These are phyloP conservation scores for Calonectria hawksworthii DNA, from an alignment of 2,329 filamentous ascomycete genomes.

Conservation along the genomic window DNA sequence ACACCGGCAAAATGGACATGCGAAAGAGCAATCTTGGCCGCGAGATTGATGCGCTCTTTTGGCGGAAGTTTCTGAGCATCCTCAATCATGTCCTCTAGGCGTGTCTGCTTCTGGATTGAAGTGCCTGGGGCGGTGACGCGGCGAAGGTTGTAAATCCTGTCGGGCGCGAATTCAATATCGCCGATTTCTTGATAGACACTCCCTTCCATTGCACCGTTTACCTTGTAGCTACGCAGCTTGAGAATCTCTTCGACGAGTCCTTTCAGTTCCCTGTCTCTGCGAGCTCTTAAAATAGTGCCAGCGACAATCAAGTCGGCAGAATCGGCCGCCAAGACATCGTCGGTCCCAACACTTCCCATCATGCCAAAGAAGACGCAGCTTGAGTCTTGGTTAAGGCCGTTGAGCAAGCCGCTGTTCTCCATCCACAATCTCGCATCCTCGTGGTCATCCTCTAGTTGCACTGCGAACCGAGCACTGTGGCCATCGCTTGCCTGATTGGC, in stretches of 20 bases:
- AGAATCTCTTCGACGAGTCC: not conserved
- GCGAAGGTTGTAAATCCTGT: constrained; percentile 5
- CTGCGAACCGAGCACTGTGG: not conserved
- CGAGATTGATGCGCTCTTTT: not conserved
- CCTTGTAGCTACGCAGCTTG: not conserved
- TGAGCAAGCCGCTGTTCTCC: not conserved
- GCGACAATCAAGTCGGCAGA: not conserved
- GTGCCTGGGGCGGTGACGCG: not conserved
- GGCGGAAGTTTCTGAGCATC: not conserved
- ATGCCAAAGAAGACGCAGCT: constrained; percentile 3
- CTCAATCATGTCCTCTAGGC: not conserved
- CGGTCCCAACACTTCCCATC: not conserved
- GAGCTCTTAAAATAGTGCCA: not conserved
- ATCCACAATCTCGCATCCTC: not conserved
- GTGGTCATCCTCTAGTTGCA: not conserved
- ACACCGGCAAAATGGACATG: not conserved
- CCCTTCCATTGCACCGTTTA: not conserved
- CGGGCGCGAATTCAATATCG: constrained; percentile 2
- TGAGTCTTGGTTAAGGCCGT: not conserved
- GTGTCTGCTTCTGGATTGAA: not conserved
- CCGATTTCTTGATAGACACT: not conserved
- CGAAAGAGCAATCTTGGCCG: not conserved
- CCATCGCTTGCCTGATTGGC: not conserved
- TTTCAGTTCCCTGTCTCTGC: not conserved
- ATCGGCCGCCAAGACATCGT: not conserved